Conservation (phyloP, 73 alveolate species). For the Tetrahymena malaccensis region DNA sequence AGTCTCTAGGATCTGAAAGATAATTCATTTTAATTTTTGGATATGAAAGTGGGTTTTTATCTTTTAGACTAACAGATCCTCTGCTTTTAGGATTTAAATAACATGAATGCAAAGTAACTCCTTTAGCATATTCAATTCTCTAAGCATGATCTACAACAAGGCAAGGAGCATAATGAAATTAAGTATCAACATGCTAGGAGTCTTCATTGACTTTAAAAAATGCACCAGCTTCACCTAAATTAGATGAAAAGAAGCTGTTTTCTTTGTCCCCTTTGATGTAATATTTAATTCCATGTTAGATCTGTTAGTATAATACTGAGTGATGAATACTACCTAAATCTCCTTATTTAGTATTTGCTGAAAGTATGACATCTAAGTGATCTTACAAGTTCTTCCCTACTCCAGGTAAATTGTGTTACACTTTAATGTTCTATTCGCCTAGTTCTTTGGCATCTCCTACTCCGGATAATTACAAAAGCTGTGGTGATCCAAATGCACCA, state of each 20-base stretch:
- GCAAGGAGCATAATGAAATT: background rate
- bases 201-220: background rate
- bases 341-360: background rate
- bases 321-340: background rate
- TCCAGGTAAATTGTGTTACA: background rate
- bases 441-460: background rate
- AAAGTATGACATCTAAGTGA: background rate
- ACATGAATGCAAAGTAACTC: background rate
- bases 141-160: background rate
- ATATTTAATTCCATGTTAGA: background rate
- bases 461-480: background rate
- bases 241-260: background rate
- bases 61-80: background rate
- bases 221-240: background rate
- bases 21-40: background rate
- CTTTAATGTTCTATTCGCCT: background rate
- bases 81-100: background rate
- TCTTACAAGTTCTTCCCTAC: background rate
- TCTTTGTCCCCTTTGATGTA: background rate
- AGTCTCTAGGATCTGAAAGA: background rate
- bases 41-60: background rate
- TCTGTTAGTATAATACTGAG: background rate
- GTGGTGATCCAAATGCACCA: slow-evolving; percentile 1
- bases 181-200: background rate
- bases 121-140: background rate